Conservation (phyloP, 495 filamentous ascomycete genomes). For the Podospora anserina region DNA sequence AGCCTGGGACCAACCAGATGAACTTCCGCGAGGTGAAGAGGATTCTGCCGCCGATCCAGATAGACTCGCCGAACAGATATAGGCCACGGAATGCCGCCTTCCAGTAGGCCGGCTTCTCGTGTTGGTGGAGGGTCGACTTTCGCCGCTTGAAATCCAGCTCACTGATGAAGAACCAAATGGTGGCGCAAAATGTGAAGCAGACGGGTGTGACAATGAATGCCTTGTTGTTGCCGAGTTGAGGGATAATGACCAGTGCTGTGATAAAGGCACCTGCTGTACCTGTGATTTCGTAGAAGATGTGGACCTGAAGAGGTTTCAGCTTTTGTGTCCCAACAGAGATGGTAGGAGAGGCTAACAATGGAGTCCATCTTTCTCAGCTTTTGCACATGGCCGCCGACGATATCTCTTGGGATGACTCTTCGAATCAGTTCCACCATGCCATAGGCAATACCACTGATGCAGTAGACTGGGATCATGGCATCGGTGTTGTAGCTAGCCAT, state of each 20-base stretch:
- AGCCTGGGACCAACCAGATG: constrained; percentile 45
- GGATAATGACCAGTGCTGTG: constrained; percentile 42
- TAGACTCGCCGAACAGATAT: constrained; percentile 38
- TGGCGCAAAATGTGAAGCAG: constrained; percentile 37
- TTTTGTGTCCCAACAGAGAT: background rate
- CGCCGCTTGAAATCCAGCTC: constrained; percentile 32
- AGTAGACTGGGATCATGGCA: constrained; percentile 45
- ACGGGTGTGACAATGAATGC: constrained; percentile 44
- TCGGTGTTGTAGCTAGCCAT: constrained; percentile 36
- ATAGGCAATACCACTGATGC: constrained; percentile 33
- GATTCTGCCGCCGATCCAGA: constrained; percentile 40
- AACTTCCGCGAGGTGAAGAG: constrained; percentile 45
- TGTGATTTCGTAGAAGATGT: constrained; percentile 47
- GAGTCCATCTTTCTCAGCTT: constrained; percentile 46
- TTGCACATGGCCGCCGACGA: constrained; percentile 45
- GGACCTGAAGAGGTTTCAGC: constrained; percentile 6
- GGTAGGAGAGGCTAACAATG: constrained; percentile 20
- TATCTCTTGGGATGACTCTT: constrained; percentile 44
- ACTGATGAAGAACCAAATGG: constrained; percentile 39
- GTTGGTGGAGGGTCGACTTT: constrained; percentile 4
- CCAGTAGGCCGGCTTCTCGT: constrained; percentile 18
- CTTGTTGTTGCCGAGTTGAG: constrained; percentile 45
- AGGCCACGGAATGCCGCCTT: constrained; percentile 33
- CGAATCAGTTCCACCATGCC: constrained; percentile 50
- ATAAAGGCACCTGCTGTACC: constrained; percentile 44